Conservation (phyloP, 257 asterid genomes). For the Craterostigma plantagineum region DNA sequence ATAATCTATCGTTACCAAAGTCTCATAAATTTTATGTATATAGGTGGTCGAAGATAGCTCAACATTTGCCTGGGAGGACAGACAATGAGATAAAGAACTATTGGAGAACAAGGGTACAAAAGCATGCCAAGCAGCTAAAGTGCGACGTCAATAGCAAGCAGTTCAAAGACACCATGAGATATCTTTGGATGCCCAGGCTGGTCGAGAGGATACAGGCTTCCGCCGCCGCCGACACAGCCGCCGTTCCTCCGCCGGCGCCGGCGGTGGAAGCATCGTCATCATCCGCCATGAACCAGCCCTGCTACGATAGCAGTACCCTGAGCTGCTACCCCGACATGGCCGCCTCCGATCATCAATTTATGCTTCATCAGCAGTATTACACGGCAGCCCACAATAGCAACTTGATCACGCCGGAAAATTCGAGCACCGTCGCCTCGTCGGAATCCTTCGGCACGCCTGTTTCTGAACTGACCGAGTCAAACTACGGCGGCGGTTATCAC, state of each 20-base stretch:
- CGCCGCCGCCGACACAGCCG: slow-evolving; percentile 5
- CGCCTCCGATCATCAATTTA: background rate
- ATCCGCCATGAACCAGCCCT: background rate
- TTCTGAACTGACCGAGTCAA: slow-evolving; percentile 47
- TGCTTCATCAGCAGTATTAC: too few species aligned
- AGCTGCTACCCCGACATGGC: slow-evolving; percentile 1
- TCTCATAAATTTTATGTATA: too few species aligned
- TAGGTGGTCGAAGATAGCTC: slow-evolving; percentile 54
- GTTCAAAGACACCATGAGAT: slow-evolving; percentile 9
- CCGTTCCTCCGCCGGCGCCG: background rate
- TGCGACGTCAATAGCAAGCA: slow-evolving; percentile 94
- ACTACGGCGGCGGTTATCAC: slow-evolving; percentile 13
- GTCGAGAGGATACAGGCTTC: slow-evolving; percentile 58
- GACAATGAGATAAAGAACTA: slow-evolving; percentile 60
- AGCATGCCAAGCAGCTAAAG: slow-evolving; percentile 84
- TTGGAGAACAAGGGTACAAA: slow-evolving; percentile 79
- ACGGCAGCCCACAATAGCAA: background rate
- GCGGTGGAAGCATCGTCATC: slow-evolving; percentile 2
- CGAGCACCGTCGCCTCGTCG: slow-evolving; percentile 48
- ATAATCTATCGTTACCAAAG: too few species aligned
- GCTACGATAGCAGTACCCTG: too few species aligned
- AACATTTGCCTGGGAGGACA: slow-evolving; percentile 49
- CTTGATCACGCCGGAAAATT: slow-evolving; percentile 26
- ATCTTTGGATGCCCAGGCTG: slow-evolving; percentile 70
- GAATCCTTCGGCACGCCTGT: slow-evolving; percentile 49